Percentiles rank a stretch among this genome's conserved stretches.
phyloP scores from a whole-genome alignment of 768 basidiomycete species.

The Termitomyces bulborhizus region DNA sequence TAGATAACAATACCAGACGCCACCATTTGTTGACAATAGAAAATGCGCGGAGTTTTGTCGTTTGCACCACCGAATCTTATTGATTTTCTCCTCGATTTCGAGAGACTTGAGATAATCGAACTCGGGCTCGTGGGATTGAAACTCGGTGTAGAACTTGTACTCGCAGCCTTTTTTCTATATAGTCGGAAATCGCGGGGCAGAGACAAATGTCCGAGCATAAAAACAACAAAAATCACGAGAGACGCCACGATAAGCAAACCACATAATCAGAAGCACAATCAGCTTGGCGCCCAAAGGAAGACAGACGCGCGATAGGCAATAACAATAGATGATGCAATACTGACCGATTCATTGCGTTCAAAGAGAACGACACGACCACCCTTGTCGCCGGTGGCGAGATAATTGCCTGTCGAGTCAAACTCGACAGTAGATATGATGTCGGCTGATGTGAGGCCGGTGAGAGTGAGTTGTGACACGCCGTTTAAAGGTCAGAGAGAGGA shows the following conservation, averaged over 20 bases:
- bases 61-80: conserved; percentile 99
- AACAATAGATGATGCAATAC: conserved; percentile 17
- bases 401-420: conserved; percentile 99
- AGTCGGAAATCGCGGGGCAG: conserved; percentile 15
- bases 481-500: conserved; percentile 8
- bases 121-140: conserved; percentile 99
- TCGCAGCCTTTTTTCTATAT: conserved; percentile 97
- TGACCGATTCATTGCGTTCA: conserved; percentile 94
- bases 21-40: conserved; percentile 94
- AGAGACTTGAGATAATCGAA: conserved; percentile 99
- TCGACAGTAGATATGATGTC: conserved; percentile 99
- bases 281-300: conserved; percentile 17
- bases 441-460: conserved; percentile 47
- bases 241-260: conserved; percentile 12
- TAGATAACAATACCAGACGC: conserved; percentile 17
- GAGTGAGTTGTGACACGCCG: conserved; percentile 4
- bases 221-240: conserved; percentile 6
- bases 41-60: conserved; percentile 98
- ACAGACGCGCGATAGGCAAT: conserved; percentile 9
- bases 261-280: conserved; percentile 26
- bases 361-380: conserved; percentile 98
- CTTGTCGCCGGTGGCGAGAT: conserved; percentile 99
- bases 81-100: conserved; percentile 99
- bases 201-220: conserved; percentile 13
- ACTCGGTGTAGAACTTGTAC: conserved; percentile 99